These are phyloP conservation scores for Durusdinium trenchii DNA, from an alignment of 73 alveolate genomes.

Conservation along the genomic window DNA sequence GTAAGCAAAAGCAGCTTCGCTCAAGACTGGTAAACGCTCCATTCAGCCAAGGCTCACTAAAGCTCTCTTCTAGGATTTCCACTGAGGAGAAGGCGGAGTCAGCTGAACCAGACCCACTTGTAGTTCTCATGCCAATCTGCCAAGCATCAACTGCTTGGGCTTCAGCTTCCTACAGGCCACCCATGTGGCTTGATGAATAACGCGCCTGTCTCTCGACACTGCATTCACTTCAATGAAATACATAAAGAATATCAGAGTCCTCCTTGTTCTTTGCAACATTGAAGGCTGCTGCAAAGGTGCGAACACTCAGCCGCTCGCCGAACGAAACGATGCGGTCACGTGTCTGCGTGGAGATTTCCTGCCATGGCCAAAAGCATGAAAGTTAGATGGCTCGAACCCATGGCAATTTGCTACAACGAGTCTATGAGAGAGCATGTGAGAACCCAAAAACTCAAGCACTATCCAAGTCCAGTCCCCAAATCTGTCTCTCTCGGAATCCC, in stretches of 20 bases:
- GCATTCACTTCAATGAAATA: background rate
- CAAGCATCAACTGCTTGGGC: constrained; percentile 89
- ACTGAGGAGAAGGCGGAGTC: constrained; percentile 87
- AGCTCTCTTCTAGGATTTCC: constrained; percentile 75
- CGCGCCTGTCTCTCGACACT: background rate
- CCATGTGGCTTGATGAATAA: background rate
- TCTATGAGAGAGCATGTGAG: too few relatives aligned
- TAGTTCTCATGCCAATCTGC: constrained; percentile 88
- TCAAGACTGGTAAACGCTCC: background rate
- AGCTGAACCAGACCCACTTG: constrained; percentile 84
- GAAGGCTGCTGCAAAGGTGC: constrained; percentile 80
- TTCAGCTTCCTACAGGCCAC: constrained; percentile 16
- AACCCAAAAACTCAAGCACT: background rate
- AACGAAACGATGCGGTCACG: constrained; percentile 81
- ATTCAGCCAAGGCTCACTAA: constrained; percentile 1
- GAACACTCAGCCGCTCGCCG: constrained; percentile 94
- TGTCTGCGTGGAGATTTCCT: constrained; percentile 78
- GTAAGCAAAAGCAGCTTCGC: too few relatives aligned
- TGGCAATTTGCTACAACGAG: background rate
- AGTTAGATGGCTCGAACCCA: background rate
- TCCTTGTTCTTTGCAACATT: background rate
- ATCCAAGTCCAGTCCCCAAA: too few relatives aligned
- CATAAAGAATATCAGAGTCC: background rate
- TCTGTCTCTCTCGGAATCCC: background rate
- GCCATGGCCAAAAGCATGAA: background rate